Evolutionary conservation across 2,329 filamentous ascomycete species (phyloP), one percentile per base, ranked within the genome.

Genomic region (Cadophora sp.): DNA sequence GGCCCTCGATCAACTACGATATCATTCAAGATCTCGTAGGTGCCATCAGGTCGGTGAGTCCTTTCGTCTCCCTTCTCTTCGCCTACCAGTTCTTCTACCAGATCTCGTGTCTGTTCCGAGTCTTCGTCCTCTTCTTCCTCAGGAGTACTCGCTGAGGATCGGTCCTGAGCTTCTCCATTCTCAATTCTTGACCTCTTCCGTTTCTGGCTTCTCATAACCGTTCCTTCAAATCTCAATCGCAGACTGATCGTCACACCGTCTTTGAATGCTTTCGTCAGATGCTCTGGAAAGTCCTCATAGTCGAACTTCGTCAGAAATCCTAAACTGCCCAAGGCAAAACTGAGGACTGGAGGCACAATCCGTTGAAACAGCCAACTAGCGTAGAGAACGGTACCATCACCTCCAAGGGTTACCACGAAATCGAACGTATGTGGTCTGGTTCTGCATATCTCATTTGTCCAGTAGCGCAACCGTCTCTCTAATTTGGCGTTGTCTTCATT

Each of bases 301-400:
- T 98, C 94, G 78, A 98, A 98, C 77, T 97, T 97, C 29, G 96
- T 98, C 72, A 99, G 82, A 77, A 99, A 99, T 0, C 96, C 96
- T 5, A 99, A 84, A 27, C 94, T 97, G 9, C 96, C 96, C 11
- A 98, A 83, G 0, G 94, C 88, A 79, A 99, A 98, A 69, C 93
- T 95, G 70, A 99, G 83, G 0, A 97, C 93, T 0, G 96, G 96
- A 6, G 96, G 96, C 0, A 98, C 95, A 58, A 98, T 92, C 51
- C 92, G 89, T 81, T 99, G 96, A 79, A 99, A 99, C 1, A 99
- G 84, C 94, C 95, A 98, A 77, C 93, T 97, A 4, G 95, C 92
- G 77, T 97, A 98, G 12, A 99, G 83, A 7, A 99, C 95, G 0
- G 96, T 99, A n/a, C 96, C 96, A 77, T 99, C 96, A 14, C 96